phyloP scores from a whole-genome alignment of 176 grass and related monocot genomes.

The Ensete glaucum region DNA sequence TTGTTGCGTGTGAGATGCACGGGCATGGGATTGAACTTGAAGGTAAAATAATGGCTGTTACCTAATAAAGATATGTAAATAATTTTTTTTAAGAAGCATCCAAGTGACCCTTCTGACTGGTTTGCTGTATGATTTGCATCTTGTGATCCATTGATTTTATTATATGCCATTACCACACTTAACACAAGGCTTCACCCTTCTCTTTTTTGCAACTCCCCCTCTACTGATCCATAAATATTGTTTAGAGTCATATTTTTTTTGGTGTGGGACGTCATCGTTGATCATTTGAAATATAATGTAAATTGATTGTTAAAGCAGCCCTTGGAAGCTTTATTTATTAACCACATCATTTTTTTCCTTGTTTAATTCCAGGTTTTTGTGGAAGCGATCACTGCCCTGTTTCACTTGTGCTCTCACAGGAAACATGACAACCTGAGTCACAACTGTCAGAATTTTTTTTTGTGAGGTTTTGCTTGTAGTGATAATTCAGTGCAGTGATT shows the following conservation, averaged over 20 bases:
- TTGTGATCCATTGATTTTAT: neutral
- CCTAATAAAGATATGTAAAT: neutral
- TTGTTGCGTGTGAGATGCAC: constrained; percentile 69
- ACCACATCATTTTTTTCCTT: neutral
- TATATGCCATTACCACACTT: neutral
- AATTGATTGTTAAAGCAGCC: neutral
- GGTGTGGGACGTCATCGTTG: too few species aligned
- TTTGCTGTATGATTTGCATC: neutral
- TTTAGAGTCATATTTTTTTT: too few species aligned
- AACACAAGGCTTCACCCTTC: neutral
- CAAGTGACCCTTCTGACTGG: neutral
- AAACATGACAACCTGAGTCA: constrained; percentile 12
- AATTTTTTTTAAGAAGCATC: neutral
- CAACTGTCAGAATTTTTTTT: too few species aligned
- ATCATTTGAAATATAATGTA: too few species aligned
- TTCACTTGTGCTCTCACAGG: constrained; percentile 32
- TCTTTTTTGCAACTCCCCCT: neutral
- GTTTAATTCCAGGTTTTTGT: constrained; percentile 30
- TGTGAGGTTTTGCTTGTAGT: too few species aligned
- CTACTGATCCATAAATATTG: too few species aligned
- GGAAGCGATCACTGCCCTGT: constrained; percentile 52
- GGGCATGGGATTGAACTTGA: constrained; percentile 87
- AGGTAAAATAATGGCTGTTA: constrained; percentile 33
- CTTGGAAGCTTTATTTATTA: neutral
- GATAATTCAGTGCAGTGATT: too few species aligned